phyloP scores from a whole-genome alignment of 257 asterid genomes.

The Solanum tarapatanum region DNA sequence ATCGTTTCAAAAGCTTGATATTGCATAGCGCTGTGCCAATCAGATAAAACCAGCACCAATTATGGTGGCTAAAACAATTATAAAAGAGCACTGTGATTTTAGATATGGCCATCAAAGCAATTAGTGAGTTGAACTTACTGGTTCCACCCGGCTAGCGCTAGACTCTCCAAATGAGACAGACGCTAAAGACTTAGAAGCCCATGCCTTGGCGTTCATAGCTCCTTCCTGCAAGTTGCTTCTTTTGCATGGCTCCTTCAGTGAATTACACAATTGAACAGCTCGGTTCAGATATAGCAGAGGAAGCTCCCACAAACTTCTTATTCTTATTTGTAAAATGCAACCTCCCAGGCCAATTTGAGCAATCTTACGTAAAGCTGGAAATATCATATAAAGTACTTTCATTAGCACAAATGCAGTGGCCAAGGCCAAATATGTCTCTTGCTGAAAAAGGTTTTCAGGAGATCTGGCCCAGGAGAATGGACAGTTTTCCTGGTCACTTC shows the following conservation, averaged over 20 bases:
- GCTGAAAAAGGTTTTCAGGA: constrained; percentile 59
- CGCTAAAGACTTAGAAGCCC: constrained; percentile 84
- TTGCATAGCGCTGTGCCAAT: constrained; percentile 4
- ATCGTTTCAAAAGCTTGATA: constrained; percentile 8
- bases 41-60: constrained; percentile 7
- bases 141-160: constrained; percentile 33
- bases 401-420: constrained; percentile 57
- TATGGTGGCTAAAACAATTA: constrained; percentile 12
- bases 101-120: constrained; percentile 5
- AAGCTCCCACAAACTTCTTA: constrained; percentile 50
- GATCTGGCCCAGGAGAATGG: constrained; percentile 81
- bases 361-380: constrained; percentile 35
- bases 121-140: constrained; percentile 16
- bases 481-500: constrained; percentile 35
- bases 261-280: constrained; percentile 37
- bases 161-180: constrained; percentile 69
- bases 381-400: constrained; percentile 34
- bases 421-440: constrained; percentile 60
- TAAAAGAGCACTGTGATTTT: constrained; percentile 6
- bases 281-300: constrained; percentile 35
- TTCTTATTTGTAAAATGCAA: constrained; percentile 26
- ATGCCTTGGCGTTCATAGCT: constrained; percentile 68
- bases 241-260: constrained; percentile 59
- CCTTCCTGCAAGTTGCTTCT: constrained; percentile 79
- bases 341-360: constrained; percentile 43